Percentiles rank a stretch among this genome's conserved stretches.
Conservation (phyloP, 2,329 filamentous ascomycete species). For the Penicillium sp. region DNA sequence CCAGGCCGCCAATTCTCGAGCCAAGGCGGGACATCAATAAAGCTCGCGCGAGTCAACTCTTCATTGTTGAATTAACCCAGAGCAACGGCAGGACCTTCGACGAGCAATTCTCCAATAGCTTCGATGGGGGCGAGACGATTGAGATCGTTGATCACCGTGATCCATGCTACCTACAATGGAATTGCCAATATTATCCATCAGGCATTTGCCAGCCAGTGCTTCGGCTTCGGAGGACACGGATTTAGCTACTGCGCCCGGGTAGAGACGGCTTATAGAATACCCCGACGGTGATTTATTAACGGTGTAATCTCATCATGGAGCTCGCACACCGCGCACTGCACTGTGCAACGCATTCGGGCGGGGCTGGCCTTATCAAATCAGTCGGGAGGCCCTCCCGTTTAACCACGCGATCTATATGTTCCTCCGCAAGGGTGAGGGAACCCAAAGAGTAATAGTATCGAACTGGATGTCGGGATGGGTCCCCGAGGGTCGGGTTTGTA, state of each 20-base stretch:
- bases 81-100: background rate
- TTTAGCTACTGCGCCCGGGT: no score
- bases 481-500: slow-evolving; percentile 10
- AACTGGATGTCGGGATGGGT: slow-evolving; percentile 3
- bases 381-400: slow-evolving; percentile 18
- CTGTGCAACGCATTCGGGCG: background rate
- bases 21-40: background rate
- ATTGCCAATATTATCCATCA: no score
- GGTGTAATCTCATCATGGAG: background rate
- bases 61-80: background rate
- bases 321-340: background rate
- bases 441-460: background rate
- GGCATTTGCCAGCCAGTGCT: no score
- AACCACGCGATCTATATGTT: slow-evolving; percentile 7
- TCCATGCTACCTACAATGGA: background rate
- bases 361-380: slow-evolving; percentile 8
- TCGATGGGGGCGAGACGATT: background rate
- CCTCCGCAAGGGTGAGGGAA: background rate
- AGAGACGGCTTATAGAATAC: no score
- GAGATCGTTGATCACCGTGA: background rate
- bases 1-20: background rate
- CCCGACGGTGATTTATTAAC: no score
- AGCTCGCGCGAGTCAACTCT: background rate
- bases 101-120: background rate
- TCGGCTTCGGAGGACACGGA: no score